These are phyloP conservation scores for Hypoxylon perforatum DNA, from an alignment of 495 filamentous ascomycete species.

Conservation along the genomic window DNA sequence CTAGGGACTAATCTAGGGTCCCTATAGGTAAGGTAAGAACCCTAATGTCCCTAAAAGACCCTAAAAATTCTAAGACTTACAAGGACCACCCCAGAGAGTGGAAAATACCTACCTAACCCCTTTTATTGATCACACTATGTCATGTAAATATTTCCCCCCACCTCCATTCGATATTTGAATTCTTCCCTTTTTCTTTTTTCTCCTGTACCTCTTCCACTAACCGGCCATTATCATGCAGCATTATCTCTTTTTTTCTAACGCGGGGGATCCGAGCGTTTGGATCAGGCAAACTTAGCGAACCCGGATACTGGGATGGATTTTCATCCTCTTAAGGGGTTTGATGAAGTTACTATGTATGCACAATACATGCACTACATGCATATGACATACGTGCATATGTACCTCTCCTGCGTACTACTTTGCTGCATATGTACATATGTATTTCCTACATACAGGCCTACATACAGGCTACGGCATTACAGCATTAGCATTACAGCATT, in stretches of 20 bases:
- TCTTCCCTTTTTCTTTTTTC: slow-evolving; percentile 5
- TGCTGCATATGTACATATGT: slow-evolving; percentile 22
- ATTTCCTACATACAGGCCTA: slow-evolving; percentile 11
- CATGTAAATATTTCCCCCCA: too few relatives aligned
- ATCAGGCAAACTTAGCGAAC: slow-evolving; percentile 38
- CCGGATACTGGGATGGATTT: slow-evolving; percentile 39
- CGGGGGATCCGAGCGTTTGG: slow-evolving; percentile 39
- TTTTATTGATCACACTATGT: too few relatives aligned
- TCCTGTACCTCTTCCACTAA: background rate
- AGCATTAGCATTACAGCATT: too few relatives aligned
- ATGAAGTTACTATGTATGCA: slow-evolving; percentile 16
- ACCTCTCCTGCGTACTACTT: slow-evolving; percentile 12
- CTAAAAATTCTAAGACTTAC: too few relatives aligned
- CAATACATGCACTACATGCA: slow-evolving; percentile 29
- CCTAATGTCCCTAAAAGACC: background rate
- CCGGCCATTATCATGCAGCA: slow-evolving; percentile 25
- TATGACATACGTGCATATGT: slow-evolving; percentile 21
- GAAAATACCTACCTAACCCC: too few relatives aligned
- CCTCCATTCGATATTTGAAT: slow-evolving; percentile 24
- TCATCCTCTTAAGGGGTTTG: slow-evolving; percentile 33
- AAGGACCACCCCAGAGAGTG: too few relatives aligned
- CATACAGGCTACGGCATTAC: too few relatives aligned
- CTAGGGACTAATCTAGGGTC: too few relatives aligned
- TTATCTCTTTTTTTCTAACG: slow-evolving; percentile 16
- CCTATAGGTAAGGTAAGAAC: background rate